These are phyloP conservation scores for Lactarius vividus DNA, from an alignment of 768 basidiomycete species.

Conservation along the genomic window DNA sequence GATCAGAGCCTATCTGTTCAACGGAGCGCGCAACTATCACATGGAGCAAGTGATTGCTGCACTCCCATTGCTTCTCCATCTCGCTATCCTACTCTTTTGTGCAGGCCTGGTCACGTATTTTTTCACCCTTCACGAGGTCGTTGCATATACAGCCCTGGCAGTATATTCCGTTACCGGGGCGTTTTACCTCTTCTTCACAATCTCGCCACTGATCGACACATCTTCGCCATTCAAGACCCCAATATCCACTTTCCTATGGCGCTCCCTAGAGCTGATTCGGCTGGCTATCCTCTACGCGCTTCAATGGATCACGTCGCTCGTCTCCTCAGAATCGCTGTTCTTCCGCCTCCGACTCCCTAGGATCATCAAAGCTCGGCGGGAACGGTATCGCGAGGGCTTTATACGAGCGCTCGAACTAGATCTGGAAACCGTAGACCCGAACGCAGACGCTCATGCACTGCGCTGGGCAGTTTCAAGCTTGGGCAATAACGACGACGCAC, in stretches of 20 bases:
- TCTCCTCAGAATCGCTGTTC: background rate
- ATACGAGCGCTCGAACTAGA: slow-evolving; percentile 11
- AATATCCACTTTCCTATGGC: slow-evolving; percentile 19
- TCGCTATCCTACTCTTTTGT: slow-evolving; percentile 23
- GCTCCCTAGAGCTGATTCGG: background rate
- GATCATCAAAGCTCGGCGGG: slow-evolving; percentile 3
- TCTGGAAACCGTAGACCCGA: background rate
- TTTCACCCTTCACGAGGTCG: slow-evolving; percentile 16
- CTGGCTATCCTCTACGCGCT: background rate
- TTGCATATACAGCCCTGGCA: slow-evolving; percentile 14
- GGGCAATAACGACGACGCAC: background rate
- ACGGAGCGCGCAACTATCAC: slow-evolving; percentile 10
- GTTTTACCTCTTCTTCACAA: slow-evolving; percentile 15
- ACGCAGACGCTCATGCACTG: slow-evolving; percentile 12
- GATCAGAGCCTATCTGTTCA: slow-evolving; percentile 21
- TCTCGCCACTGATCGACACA: slow-evolving; percentile 14
- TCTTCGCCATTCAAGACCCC: slow-evolving; percentile 27
- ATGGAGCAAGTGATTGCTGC: slow-evolving; percentile 9
- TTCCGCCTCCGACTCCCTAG: slow-evolving; percentile 13
- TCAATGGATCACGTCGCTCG: background rate
- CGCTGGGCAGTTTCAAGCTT: slow-evolving; percentile 15
- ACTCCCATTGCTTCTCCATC: slow-evolving; percentile 22
- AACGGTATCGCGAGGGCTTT: slow-evolving; percentile 20
- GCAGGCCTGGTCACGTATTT: slow-evolving; percentile 19
- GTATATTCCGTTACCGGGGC: slow-evolving; percentile 2